Base-by-base conservation (phyloP, 768 basidiomycete species). In the Leccinum ochraceum region DNA sequence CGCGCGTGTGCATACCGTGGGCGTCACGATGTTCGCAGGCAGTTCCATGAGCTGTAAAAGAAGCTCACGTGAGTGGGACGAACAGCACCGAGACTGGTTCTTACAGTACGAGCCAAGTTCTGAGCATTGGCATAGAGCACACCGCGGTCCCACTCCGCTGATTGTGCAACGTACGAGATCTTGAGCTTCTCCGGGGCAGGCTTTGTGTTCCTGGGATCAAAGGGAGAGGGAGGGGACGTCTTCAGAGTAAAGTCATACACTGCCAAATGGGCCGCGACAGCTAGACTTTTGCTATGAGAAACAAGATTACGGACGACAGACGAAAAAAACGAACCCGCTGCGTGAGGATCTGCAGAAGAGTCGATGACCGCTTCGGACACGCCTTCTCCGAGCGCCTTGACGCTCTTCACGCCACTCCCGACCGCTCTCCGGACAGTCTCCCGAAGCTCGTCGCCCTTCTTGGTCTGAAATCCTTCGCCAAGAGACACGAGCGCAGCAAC, bases 21-120 rank as follows among this genome's bases (percentile, higher is more conserved):
- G 93, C 2, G 92, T 94, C 79, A 92, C 78, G 73, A 94, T 84
- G 72, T 95, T 95, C 1, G 85, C 92, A 55, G 94, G 94, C 6
- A 90, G 76, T 74, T 95, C 94, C 86, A 85, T 88, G 52, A 95
- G 80, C 89, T 92, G 50, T 30, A n/a, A 44, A 44, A 44, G 37
- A 60, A 46, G 37, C 24, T 54, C n/a, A 37, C 24, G 52, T 56
- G 24, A 56, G 52, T 7, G 2, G 6, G 30, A 20, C 3, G 4
- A 26, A 30, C 13, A 42, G 16, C 22, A 49, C 16, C 28, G 37
- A 14, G 44, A 17, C 2, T 30, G 50, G 51, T 51, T 54, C 80
- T 58, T 72, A 89, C 89, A 46, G 90, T 92, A 48, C 90, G 82
- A 26, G 90, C 90, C 62, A 90, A 75, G 70, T 93, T 94, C 75